These are phyloP conservation scores for Laguncularia racemosa DNA, from an alignment of 345 rosid genomes.

Conservation along the genomic window DNA sequence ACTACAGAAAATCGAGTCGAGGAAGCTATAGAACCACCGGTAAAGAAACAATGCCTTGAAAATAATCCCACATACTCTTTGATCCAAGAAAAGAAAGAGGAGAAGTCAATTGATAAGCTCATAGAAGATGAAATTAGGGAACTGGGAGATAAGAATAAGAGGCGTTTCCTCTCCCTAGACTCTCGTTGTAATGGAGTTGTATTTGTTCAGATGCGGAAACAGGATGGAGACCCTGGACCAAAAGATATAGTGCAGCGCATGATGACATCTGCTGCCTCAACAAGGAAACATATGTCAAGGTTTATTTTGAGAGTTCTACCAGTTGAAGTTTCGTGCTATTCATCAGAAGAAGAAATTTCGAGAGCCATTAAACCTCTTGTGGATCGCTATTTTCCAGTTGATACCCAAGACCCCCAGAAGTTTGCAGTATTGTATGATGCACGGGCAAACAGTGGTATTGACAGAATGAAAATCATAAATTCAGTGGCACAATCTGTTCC, in stretches of 20 bases:
- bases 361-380: conserved; percentile 71
- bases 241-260: conserved; percentile 77
- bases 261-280: conserved; percentile 77
- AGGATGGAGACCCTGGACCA: conserved; percentile 76
- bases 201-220: conserved; percentile 87
- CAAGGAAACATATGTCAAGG: conserved; percentile 93
- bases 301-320: conserved; percentile 85
- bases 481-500: conserved; percentile 83
- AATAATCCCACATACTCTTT: conserved; percentile 22
- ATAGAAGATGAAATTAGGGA: conserved; percentile 90
- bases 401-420: conserved; percentile 63
- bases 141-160: conserved; percentile 92
- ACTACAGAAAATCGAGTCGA: conserved; percentile 24
- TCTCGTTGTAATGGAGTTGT: conserved; percentile 88
- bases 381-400: conserved; percentile 65
- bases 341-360: conserved; percentile 91
- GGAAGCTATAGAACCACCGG: conserved; percentile 45
- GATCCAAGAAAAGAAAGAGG: conserved; percentile 25
- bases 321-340: conserved; percentile 84
- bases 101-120: conserved; percentile 79
- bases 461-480: conserved; percentile 85
- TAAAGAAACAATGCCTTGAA: conserved; percentile 59
- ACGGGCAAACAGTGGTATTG: conserved; percentile 87
- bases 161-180: conserved; percentile 77
- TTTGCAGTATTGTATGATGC: conserved; percentile 90